Base-by-base conservation (phyloP, 106 monocot genomes). In the Alisma plantagoaquatica region DNA sequence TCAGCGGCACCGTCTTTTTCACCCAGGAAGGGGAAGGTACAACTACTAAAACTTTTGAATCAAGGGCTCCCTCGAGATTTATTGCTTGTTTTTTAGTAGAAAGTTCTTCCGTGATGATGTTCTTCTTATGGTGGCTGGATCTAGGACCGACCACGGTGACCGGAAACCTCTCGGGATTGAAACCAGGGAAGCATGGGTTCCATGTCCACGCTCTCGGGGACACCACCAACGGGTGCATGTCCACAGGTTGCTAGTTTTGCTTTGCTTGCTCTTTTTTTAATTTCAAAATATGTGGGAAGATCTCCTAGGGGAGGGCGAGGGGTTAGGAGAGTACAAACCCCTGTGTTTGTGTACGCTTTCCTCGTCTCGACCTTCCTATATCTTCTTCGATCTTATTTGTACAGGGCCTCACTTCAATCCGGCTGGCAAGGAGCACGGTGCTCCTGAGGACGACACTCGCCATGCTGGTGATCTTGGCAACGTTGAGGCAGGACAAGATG, bases 391-490 rank as follows among this genome's bases (percentile, higher is more conserved):
- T 27, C 10, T 16, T 21, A 2, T 9, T 0, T 29, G 30, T 70
- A 12, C 65, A 90, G 90, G 90, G 17, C 74, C 83, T 46, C 90
- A 90, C 67, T 90, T 80, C 49, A 90, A 90, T 75, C 83, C 90
- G 69, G 58, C 47, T 63, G 77, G 72, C 11, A 90, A 77, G 59
- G 71, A 80, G 29, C 90, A 90, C 64, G 90, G 90, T 3, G 80
- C 90, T 22, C 90, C 90, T 20, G 59, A 59, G 8, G 90, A 90
- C 66, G 83, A 77, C 27, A 47, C 21, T 47, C 83, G 90, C 41
- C 90, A 90, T 80, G 83, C 77, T 56, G 90, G 90, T 51, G 90
- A 90, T 68, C 83, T 90, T 53, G 90, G 90, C 38, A 90, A 90
- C 51, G 59, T 90, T 18, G 70, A 44, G 11, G 90, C 31, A 45